Evolutionary conservation across 352 stramenopile genomes (phyloP), one percentile per base, ranked within the genome.

Genomic region (Pythium brachiatum): DNA sequence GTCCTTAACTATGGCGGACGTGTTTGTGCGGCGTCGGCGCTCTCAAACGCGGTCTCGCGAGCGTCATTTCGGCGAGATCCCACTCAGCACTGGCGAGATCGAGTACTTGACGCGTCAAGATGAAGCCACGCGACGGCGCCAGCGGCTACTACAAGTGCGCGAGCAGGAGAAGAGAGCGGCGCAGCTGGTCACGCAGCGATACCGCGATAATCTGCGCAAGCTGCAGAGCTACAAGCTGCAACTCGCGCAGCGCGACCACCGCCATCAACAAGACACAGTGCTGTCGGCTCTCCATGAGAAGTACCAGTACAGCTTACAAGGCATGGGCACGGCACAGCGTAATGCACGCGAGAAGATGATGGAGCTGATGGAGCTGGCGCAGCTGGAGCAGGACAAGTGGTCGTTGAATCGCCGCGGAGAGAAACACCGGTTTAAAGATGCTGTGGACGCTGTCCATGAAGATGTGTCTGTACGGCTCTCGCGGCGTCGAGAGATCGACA

Each of bases 181-280:
- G 44, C 81, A 88, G 64, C 66, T 87, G 31, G 79, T 92, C 63
- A 92, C 83, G 31, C 69, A 78, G 60, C 78, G 81, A 6, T 92
- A 92, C 61, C 81, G 80, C 39, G 70, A 84, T 12, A 90, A 91
- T 60, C 58, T 91, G 51, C 70, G 69, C 2, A 64, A 66, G 21
- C 60, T 93, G 58, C 83, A 83, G 54, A 39, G 61, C 21, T 46
- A 62, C 15, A 79, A 82, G 55, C 67, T 73, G 21, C 59, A 62
- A 15, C 38, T 54, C n/a, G 59, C 57, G 5, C 70, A 78, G 15
- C 68, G 58, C 2, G 56, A 75, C 21, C 63, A 79, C 16, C 66
- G 32, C 26, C n/a, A 48, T 2, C 56, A 78, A 20, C 78, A 85
- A 25, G 66, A 77, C n/a, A 59, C 58, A 11, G 23, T 81, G 54